Conservation (phyloP, 148 eudicot genomes). For the Spergularia marina region DNA sequence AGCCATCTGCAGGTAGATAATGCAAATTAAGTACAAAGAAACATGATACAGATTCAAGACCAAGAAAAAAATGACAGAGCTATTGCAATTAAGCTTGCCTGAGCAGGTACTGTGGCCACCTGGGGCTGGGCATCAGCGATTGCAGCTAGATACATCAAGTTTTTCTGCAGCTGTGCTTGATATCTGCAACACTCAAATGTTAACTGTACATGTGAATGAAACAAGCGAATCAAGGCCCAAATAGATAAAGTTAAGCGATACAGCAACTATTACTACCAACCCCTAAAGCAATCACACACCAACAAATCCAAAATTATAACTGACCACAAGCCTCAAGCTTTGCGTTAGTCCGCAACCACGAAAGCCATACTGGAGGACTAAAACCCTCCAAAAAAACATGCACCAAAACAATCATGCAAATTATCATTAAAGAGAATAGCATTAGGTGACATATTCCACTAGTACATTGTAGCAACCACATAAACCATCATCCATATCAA, state of each 20-base stretch:
- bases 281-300: not conserved
- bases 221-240: not conserved
- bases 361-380: not conserved
- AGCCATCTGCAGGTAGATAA: slow-evolving; percentile 48
- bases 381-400: not conserved
- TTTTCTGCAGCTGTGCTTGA: slow-evolving; percentile 95
- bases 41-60: not conserved
- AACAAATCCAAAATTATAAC: not conserved
- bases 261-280: not conserved
- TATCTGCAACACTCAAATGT: slow-evolving; percentile 43
- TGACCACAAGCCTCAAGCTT: not conserved
- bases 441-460: not conserved
- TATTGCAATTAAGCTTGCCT: slow-evolving; percentile 33
- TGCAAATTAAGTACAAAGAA: slow-evolving; percentile 3
- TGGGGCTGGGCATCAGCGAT: slow-evolving; percentile 99
- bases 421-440: not conserved
- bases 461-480: slow-evolving; percentile 9
- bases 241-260: no score
- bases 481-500: not conserved
- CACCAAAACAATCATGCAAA: not conserved
- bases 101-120: slow-evolving; percentile 65
- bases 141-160: slow-evolving; percentile 94
- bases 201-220: not conserved
- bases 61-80: not conserved
- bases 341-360: not conserved